Evolutionary conservation across 331 rosid genomes (phyloP).

Genomic region (Pyrus hybrid): DNA sequence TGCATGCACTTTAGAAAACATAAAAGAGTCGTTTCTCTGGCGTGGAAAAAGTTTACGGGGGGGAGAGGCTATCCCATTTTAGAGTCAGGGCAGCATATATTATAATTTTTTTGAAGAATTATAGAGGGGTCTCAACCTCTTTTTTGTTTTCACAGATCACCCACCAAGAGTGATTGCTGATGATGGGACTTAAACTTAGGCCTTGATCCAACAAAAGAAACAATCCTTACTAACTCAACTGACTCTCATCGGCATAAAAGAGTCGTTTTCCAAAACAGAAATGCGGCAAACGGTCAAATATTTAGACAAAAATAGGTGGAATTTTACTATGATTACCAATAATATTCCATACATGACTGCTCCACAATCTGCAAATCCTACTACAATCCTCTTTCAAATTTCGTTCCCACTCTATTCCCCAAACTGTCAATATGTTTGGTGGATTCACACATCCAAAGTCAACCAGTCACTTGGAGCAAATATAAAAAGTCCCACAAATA

Average conservation of each 20-base stretch:
- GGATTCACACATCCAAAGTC: background rate
- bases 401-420: background rate
- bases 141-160: too few species aligned
- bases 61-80: too few species aligned
- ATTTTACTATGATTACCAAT: background rate
- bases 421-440: background rate
- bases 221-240: too few species aligned
- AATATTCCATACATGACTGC: background rate
- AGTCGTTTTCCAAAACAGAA: background rate
- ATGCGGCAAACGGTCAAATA: background rate
- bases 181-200: too few species aligned
- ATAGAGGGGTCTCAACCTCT: too few species aligned
- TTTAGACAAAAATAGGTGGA: background rate
- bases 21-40: too few species aligned
- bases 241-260: too few species aligned
- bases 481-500: constrained; percentile 1
- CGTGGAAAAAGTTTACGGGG: too few species aligned
- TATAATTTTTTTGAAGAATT: too few species aligned
- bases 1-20: background rate
- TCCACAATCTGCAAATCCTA: background rate
- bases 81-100: too few species aligned
- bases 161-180: too few species aligned
- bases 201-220: too few species aligned
- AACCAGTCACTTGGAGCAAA: background rate
- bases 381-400: background rate